A percentile compares a stretch with the other conserved stretches of the same genome.
Evolutionary conservation across 2,329 filamentous ascomycete species (phyloP).

Genomic region (Colletotrichum sp.): DNA sequence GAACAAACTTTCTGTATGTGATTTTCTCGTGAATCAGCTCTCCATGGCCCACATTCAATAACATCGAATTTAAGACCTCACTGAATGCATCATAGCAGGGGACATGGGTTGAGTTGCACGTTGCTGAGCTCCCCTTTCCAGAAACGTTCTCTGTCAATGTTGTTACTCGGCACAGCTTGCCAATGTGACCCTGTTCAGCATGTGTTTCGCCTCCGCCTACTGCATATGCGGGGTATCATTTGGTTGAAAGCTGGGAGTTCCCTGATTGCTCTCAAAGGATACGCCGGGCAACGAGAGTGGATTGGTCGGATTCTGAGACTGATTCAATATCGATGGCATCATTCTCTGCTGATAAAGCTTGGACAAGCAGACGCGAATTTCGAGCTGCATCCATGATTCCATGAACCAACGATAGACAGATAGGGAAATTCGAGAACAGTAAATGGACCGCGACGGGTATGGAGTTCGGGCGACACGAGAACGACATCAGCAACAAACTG

Average conservation of each 20-base stretch:
- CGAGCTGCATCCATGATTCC: background rate
- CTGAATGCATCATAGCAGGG: background rate
- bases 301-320: background rate
- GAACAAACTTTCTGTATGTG: background rate
- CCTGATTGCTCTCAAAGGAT: background rate
- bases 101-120: background rate
- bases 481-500: background rate
- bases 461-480: background rate
- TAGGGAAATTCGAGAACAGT: background rate
- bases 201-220: background rate
- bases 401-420: background rate
- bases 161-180: background rate
- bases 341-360: background rate
- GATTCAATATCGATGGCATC: background rate
- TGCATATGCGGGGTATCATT: background rate
- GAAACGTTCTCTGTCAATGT: background rate
- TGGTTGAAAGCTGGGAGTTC: background rate
- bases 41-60: background rate
- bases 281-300: background rate
- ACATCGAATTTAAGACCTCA: background rate
- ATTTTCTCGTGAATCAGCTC: background rate
- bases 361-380: background rate
- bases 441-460: background rate
- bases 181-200: background rate
- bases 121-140: background rate